Evolutionary conservation across 78 protist species (phyloP).

Genomic region (Chrysochromulina parva): DNA sequence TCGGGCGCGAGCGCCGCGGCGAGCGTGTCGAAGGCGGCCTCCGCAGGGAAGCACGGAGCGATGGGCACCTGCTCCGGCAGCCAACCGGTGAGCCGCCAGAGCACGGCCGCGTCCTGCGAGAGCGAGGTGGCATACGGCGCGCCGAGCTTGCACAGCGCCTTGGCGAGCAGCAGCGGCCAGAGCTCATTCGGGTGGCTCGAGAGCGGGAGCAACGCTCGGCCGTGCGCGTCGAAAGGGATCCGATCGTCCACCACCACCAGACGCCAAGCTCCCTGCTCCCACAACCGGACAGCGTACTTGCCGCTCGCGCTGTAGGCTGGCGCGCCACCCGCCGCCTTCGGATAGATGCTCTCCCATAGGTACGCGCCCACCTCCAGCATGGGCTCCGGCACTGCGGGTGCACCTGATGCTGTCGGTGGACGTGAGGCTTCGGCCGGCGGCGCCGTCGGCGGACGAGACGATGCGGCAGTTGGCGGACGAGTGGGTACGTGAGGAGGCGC

Average conservation of each 20-base stretch:
- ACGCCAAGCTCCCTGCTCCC: background rate
- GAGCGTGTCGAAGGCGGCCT: background rate
- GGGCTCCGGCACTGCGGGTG: too few relatives aligned
- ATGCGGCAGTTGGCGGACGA: too few relatives aligned
- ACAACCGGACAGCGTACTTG: background rate
- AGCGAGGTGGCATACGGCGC: background rate
- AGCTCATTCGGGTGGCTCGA: background rate
- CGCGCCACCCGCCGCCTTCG: background rate
- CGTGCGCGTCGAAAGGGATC: background rate
- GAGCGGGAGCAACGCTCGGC: background rate
- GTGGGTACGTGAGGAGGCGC: too few relatives aligned
- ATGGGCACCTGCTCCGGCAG: background rate
- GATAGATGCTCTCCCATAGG: slow-evolving; percentile 19
- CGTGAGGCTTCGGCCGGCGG: too few relatives aligned
- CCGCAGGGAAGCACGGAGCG: background rate
- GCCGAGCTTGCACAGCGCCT: background rate
- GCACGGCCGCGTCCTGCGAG: background rate
- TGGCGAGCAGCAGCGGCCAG: slow-evolving; percentile 16
- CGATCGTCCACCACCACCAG: slow-evolving; percentile 12
- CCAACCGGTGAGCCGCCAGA: background rate
- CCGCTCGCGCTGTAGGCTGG: background rate
- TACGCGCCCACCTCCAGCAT: background rate
- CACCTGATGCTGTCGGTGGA: too few relatives aligned
- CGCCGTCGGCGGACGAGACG: too few relatives aligned
- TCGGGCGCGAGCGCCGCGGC: background rate